Base-by-base conservation (phyloP, 2,329 filamentous ascomycete genomes). In the Talaromyces atroroseus region DNA sequence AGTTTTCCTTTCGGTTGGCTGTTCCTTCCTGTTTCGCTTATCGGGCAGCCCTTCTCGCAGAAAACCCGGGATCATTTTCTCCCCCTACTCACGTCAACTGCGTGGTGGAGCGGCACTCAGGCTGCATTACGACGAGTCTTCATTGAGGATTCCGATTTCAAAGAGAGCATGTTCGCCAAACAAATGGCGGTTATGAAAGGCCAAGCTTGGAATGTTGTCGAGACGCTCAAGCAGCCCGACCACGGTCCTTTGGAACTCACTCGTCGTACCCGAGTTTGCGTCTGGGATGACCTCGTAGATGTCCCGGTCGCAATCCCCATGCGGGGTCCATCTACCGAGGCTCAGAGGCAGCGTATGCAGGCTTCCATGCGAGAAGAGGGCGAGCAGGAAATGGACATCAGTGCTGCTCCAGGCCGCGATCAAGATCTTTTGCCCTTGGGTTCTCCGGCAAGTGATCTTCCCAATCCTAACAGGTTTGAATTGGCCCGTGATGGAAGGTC, bases 131-230 rank as follows among this genome's bases (percentile, higher is more conserved):
- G 94, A 54, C 83, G 85, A 60, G 86, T 96, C 47, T 99, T 99
- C 70, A 87, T 90, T 62, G 84, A 95, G 68, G 94, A 99, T 71
- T 85, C 87, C 2, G 94, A 99, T 73, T 99, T 99, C 72, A 90
- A 97, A 70, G 94, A 99, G 75, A 88, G 90, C 73, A 99, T 99
- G 94, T 99, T 96, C 74, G 90, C 90, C n/a, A 86, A 90, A 63
- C 94, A 99, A 68, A 95, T 99, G 60, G 92, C 94, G 1, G 94
- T 99, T 58, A 96, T 99, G 90, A 99, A 99, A 74, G 94, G 94
- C 11, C 94, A 99, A 70, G 94, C 94, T 0, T 99, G 94, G 91
- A 99, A 99, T 69, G 94, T 99, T 0, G 94, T 99, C 4, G 94
- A 99, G 76, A 96, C 94, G 0, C 80, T 99, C 59, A 99, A 99